Evolutionary conservation across 2,329 filamentous ascomycete species (phyloP).

Genomic region (Daldinia sp.): DNA sequence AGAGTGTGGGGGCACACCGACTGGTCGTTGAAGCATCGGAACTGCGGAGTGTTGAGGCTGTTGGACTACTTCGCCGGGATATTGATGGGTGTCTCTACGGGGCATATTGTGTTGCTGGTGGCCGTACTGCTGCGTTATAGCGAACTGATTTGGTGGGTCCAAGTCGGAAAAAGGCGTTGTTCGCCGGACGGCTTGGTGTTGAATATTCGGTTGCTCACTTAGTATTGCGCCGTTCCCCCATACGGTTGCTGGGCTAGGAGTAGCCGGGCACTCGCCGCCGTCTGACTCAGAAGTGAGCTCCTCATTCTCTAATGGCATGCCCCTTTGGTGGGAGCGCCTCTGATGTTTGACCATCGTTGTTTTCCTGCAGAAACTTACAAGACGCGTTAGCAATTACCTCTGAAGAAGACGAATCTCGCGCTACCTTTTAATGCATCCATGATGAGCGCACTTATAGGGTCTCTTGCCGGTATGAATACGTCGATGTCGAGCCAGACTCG

Average conservation of each 20-base stretch:
- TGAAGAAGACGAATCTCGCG: constrained; percentile 22
- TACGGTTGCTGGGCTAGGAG: constrained; percentile 62
- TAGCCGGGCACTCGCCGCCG: constrained; percentile 69
- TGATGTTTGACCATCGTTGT: constrained; percentile 79
- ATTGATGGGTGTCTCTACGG: constrained; percentile 59
- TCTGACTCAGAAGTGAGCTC: constrained; percentile 69
- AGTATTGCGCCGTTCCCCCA: constrained; percentile 63
- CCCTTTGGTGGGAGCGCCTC: constrained; percentile 70
- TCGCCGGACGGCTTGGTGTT: constrained; percentile 60
- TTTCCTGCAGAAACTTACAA: constrained; percentile 76
- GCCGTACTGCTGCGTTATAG: constrained; percentile 58
- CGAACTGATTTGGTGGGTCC: constrained; percentile 61
- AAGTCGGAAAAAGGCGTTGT: constrained; percentile 68
- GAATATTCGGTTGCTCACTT: constrained; percentile 54
- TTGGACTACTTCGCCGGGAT: constrained; percentile 57
- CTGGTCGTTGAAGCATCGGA: constrained; percentile 63
- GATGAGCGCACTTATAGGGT: constrained; percentile 72
- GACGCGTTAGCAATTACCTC: constrained; percentile 28
- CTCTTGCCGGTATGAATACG: constrained; percentile 75
- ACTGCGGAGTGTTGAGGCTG: constrained; percentile 60
- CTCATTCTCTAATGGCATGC: constrained; percentile 67
- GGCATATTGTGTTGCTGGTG: constrained; percentile 62
- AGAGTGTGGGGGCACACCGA: constrained; percentile 59
- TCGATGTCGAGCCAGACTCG: constrained; percentile 73
- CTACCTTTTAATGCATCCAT: constrained; percentile 73